Conservation (phyloP, 1,139 yeast genomes). For the Yamadazyma triangularis region DNA sequence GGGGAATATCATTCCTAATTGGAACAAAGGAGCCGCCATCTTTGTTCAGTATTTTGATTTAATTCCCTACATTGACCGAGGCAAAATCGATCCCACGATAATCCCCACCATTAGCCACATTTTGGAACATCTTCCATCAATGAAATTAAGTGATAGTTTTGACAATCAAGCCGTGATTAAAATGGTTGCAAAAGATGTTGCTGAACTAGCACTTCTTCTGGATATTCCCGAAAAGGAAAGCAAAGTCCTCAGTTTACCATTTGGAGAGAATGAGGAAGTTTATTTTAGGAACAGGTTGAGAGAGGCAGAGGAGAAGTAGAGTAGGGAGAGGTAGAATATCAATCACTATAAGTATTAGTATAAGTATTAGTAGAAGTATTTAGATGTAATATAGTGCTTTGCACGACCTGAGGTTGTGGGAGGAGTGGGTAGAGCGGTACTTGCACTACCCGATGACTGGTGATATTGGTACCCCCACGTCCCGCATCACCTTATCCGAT, state of each 20-base stretch:
- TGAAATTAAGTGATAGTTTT: slow-evolving; percentile 17
- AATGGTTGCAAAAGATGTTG: slow-evolving; percentile 48
- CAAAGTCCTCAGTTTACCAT: slow-evolving; percentile 30
- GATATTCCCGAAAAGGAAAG: slow-evolving; percentile 13
- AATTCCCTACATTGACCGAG: slow-evolving; percentile 12
- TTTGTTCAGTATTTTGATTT: slow-evolving; percentile 44
- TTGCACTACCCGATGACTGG: too few species aligned
- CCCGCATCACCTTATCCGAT: too few species aligned
- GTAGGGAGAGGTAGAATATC: too few species aligned
- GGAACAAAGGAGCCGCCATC: slow-evolving; percentile 61
- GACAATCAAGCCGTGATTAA: slow-evolving; percentile 42
- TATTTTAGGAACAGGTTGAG: slow-evolving; percentile 33
- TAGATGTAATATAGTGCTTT: too few species aligned
- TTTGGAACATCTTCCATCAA: slow-evolving; percentile 41
- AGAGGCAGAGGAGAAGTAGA: too few species aligned
- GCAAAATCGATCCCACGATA: slow-evolving; percentile 3
- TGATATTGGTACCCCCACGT: too few species aligned
- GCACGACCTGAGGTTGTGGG: too few species aligned
- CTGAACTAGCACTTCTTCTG: slow-evolving; percentile 30
- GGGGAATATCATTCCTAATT: slow-evolving; percentile 40
- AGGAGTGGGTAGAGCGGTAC: too few species aligned
- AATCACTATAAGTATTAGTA: too few species aligned
- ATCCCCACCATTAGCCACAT: slow-evolving; percentile 20
- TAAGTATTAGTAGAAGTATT: too few species aligned
- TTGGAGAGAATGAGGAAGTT: slow-evolving; percentile 45